phyloP scores from a whole-genome alignment of 345 rosid species.

The Boechera stricta region DNA sequence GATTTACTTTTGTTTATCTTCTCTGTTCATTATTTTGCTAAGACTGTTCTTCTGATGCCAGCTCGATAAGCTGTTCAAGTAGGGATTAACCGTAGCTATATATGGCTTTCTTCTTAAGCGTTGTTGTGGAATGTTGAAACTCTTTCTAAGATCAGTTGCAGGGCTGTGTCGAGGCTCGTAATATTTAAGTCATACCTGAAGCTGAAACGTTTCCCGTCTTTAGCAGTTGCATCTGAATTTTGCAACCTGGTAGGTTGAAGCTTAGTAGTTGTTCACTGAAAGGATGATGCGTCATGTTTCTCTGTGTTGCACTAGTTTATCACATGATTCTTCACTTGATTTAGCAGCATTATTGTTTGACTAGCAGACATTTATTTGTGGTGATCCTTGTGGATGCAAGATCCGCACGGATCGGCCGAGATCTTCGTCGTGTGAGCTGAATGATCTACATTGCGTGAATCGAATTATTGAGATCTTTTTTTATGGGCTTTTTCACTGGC shows the following conservation, averaged over 20 bases:
- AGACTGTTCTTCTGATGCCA: background rate
- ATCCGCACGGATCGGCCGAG: background rate
- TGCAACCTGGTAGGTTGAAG: background rate
- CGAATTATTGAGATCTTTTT: background rate
- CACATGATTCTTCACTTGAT: background rate
- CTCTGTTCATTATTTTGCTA: background rate
- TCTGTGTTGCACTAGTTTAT: background rate
- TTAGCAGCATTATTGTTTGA: background rate
- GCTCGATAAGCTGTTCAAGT: background rate
- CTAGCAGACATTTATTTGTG: background rate
- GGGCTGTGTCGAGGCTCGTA: background rate
- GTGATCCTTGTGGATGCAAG: background rate
- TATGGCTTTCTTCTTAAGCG: background rate
- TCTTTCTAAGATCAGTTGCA: background rate
- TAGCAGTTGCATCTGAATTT: conserved; percentile 7
- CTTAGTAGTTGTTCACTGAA: background rate
- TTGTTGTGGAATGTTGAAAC: background rate
- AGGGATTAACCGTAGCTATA: background rate
- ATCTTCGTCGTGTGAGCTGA: background rate
- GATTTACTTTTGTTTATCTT: background rate
- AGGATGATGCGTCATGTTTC: background rate
- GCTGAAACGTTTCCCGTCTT: background rate
- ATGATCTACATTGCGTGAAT: background rate
- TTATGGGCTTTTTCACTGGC: background rate
- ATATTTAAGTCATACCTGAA: no score